Conservation (phyloP, 176 grass and related monocot genomes). For the Oryza glumipatula region DNA sequence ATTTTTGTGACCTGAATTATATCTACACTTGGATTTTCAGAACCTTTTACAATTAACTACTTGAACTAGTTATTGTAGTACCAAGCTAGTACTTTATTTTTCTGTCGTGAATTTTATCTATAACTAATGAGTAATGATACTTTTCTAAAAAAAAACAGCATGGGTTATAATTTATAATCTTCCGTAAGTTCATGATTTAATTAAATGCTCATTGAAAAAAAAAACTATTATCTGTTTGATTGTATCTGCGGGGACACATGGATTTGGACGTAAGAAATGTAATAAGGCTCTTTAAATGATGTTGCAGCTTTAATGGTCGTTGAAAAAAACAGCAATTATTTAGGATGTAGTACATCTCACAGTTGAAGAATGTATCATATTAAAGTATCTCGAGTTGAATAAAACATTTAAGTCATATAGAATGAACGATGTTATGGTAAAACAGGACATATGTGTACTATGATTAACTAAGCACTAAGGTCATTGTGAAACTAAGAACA, state of each 20-base stretch:
- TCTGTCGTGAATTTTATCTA: not conserved
- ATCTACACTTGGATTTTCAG: not conserved
- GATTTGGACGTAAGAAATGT: not conserved
- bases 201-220: not conserved
- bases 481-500: not conserved
- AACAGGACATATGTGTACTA: constrained; percentile 7
- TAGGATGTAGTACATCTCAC: not conserved
- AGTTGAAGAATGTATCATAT: not conserved
- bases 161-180: not conserved
- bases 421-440: constrained; percentile 7
- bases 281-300: not conserved
- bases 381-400: not conserved
- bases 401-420: not conserved
- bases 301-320: not conserved
- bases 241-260: not conserved
- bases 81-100: not conserved
- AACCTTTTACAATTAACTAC: constrained; percentile 6
- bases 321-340: not conserved
- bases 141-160: not conserved
- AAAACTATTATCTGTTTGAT: not conserved
- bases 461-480: not conserved
- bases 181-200: not conserved
- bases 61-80: constrained; percentile 16
- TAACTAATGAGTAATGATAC: not conserved
- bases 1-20: not conserved